phyloP scores from a whole-genome alignment of 2,329 filamentous ascomycete genomes.

The Fusarium tuaranense region DNA sequence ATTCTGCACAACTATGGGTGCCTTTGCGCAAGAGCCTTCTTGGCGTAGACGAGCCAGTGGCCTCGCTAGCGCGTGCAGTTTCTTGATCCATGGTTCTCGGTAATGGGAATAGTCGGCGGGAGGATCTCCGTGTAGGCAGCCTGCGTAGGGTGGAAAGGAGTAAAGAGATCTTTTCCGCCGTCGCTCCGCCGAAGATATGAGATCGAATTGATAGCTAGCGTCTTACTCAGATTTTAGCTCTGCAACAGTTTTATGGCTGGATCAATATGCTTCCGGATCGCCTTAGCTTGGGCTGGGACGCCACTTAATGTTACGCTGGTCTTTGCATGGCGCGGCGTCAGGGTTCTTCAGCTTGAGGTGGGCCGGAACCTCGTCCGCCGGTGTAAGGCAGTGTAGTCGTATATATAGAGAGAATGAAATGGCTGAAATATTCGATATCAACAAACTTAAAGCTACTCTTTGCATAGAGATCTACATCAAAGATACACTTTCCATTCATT shows the following conservation, averaged over 20 bases:
- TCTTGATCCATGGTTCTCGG: background rate
- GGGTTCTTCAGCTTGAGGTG: background rate
- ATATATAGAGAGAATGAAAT: background rate
- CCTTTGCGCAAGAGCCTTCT: background rate
- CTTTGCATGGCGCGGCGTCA: background rate
- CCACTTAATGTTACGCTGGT: background rate
- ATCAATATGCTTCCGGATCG: background rate
- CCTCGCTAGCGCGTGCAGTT: background rate
- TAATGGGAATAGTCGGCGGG: background rate
- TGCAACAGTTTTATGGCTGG: background rate
- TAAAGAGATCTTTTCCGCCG: background rate
- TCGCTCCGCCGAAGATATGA: background rate
- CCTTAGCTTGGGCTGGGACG: background rate
- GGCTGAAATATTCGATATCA: background rate
- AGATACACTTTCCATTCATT: background rate
- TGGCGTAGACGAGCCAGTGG: background rate
- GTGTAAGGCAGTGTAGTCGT: background rate
- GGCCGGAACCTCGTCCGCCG: background rate
- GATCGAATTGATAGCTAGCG: background rate
- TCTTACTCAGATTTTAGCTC: background rate
- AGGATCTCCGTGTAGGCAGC: background rate
- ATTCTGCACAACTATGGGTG: background rate
- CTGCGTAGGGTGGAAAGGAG: background rate
- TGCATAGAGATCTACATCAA: background rate
- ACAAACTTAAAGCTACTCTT: background rate